phyloP scores from a whole-genome alignment of 1,139 yeast genomes.

The Torulaspora pretoriensis region DNA sequence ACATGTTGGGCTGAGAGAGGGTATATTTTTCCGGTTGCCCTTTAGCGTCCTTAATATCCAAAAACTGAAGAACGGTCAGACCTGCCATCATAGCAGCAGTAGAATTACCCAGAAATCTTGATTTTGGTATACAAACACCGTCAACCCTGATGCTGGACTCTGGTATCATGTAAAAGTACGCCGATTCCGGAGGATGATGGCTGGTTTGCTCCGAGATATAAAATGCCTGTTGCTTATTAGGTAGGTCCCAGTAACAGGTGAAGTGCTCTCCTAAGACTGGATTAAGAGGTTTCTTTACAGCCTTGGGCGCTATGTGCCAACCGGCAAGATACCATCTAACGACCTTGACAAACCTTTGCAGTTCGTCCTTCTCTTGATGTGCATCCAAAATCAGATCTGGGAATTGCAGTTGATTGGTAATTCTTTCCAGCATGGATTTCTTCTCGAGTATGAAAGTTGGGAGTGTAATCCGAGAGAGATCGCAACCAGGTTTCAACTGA shows the following conservation, averaged over 20 bases:
- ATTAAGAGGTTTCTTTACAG: slow-evolving; percentile 93
- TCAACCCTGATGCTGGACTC: slow-evolving; percentile 78
- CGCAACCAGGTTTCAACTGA: slow-evolving; percentile 90
- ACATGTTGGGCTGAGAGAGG: slow-evolving; percentile 89
- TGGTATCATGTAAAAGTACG: slow-evolving; percentile 86
- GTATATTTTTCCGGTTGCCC: slow-evolving; percentile 61
- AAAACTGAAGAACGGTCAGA: slow-evolving; percentile 63
- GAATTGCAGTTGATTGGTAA: slow-evolving; percentile 82
- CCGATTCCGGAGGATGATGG: slow-evolving; percentile 97
- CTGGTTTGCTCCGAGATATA: slow-evolving; percentile 92
- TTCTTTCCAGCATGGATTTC: slow-evolving; percentile 93
- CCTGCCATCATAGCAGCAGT: slow-evolving; percentile 99
- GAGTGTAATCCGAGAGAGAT: slow-evolving; percentile 80
- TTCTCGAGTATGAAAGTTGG: slow-evolving; percentile 94
- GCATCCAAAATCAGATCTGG: slow-evolving; percentile 75
- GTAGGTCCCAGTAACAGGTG: slow-evolving; percentile 86
- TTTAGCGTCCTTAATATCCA: slow-evolving; percentile 48
- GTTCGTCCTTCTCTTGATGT: slow-evolving; percentile 51
- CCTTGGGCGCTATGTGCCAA: slow-evolving; percentile 98
- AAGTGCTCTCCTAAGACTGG: slow-evolving; percentile 92
- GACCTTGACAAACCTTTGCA: slow-evolving; percentile 65
- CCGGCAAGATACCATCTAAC: slow-evolving; percentile 88
- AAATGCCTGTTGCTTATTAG: slow-evolving; percentile 66
- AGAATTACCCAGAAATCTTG: slow-evolving; percentile 87
- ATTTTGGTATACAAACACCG: slow-evolving; percentile 82